Evolutionary conservation across 2,329 filamentous ascomycete species (phyloP), one percentile per base, ranked within the genome.

Genomic region (Plectosphaerella cucumerina): DNA sequence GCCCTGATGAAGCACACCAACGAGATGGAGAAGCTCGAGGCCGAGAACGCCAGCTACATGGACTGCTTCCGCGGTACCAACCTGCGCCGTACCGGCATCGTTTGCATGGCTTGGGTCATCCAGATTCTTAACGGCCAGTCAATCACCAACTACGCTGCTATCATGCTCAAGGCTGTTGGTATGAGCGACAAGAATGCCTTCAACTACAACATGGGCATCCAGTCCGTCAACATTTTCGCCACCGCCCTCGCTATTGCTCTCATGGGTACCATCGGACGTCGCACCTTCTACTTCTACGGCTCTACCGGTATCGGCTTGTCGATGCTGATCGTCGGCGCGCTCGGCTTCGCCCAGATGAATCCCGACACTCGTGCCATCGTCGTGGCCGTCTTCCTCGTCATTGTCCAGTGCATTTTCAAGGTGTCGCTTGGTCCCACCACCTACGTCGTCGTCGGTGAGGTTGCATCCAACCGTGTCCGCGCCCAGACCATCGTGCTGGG

Each of bases 101-200:
- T 62, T 5, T 58, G 61, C 35, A 58, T 63, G 49, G 61, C 64
- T 8, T 67, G 59, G 53, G 47, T 62, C 9, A 62, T 64, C 15
- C 52, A 62, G 47, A 58, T 57, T 33, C 51, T 61, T 14, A 59
- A 58, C 48, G 60, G 60, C 11, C 55, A 79, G 57, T 75, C 77
- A 2, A 78, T 82, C 59, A 78, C 75, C 43, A 70, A 72, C 22
- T 82, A 77, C 54, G 78, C 76, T 2, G 77, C 76, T 2, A 78
- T 81, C 54, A 67, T 74, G 54, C 73, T 81, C 49, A 62, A 72
- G 47, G 73, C 79, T 50, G 75, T 77, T 9, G 78, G 78, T 3
- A 67, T 82, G 53, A 58, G 60, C 22, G 56, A 62, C 1, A 61
- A 58, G 5, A 69, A 70, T 44, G 66, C 77, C 2, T 81, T 78